phyloP scores from a whole-genome alignment of 2,329 filamentous ascomycete species.

The Onygena corvina region DNA sequence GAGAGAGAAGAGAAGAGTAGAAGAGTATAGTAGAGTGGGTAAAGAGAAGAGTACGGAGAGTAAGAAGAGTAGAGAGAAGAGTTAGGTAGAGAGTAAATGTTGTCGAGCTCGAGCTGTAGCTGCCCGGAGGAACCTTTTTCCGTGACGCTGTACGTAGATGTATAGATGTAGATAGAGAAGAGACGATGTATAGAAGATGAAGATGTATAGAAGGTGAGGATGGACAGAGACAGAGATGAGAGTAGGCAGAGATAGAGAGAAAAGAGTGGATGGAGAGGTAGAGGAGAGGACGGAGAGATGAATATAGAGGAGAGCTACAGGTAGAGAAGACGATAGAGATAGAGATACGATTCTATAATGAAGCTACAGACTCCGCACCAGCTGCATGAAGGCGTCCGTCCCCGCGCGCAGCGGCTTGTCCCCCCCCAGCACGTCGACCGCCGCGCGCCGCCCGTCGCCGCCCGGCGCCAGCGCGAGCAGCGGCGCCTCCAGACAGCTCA shows the following conservation, averaged over 20 bases:
- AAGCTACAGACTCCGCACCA: constrained; percentile 22
- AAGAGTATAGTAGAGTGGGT: neutral
- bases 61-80: neutral
- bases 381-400: constrained; percentile 23
- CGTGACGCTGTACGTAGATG: neutral
- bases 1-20: neutral
- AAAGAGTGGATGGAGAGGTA: too few relatives aligned
- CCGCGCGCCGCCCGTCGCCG: constrained; percentile 24
- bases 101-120: neutral
- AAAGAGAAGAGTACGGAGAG: neutral
- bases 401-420: constrained; percentile 22
- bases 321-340: too few relatives aligned
- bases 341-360: too few relatives aligned
- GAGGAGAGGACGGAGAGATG: too few relatives aligned
- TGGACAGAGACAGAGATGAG: too few relatives aligned
- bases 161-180: neutral
- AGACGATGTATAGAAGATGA: neutral
- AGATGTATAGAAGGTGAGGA: neutral
- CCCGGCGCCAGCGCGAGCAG: constrained; percentile 31
- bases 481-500: constrained; percentile 34
- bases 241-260: too few relatives aligned
- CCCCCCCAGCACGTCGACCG: constrained; percentile 23
- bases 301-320: too few relatives aligned
- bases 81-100: neutral
- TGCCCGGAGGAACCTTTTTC: neutral